phyloP scores from a whole-genome alignment of 179 eudicot genomes.

The Vitellaria paradoxa region DNA sequence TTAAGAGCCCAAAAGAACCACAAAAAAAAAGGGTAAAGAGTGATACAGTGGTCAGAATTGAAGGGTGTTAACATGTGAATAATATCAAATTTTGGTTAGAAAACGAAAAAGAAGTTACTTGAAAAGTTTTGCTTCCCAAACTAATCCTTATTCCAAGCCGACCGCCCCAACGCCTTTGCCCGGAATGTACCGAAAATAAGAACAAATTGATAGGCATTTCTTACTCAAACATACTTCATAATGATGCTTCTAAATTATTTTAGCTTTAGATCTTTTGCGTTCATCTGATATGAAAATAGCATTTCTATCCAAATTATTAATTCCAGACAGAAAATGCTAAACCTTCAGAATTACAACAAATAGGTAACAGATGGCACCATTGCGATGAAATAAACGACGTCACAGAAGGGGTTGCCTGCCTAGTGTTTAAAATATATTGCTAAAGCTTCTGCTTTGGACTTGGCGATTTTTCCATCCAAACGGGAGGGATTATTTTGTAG shows the following conservation, averaged over 20 bases:
- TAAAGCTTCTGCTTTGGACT: slow-evolving; percentile 51
- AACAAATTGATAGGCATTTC: no score
- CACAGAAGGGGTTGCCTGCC: not conserved
- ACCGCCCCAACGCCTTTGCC: no score
- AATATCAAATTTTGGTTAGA: no score
- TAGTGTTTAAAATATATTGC: not conserved
- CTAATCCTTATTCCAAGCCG: no score
- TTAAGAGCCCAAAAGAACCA: no score
- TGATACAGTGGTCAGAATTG: no score
- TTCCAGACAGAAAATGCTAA: not conserved
- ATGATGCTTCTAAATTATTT: not conserved
- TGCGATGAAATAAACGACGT: not conserved
- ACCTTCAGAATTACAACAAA: not conserved
- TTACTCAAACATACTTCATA: not conserved
- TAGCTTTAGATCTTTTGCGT: not conserved
- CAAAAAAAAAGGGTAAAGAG: no score
- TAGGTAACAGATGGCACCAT: not conserved
- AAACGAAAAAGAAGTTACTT: no score
- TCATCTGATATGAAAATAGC: not conserved
- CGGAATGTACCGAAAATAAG: no score
- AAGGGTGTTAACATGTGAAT: no score
- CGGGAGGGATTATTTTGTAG: slow-evolving; percentile 57
- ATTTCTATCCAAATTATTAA: not conserved
- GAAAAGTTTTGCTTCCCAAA: no score
- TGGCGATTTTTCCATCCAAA: slow-evolving; percentile 56